These are phyloP conservation scores for Cyanodermella asteris DNA, from an alignment of 2,329 filamentous ascomycete species.

Conservation along the genomic window DNA sequence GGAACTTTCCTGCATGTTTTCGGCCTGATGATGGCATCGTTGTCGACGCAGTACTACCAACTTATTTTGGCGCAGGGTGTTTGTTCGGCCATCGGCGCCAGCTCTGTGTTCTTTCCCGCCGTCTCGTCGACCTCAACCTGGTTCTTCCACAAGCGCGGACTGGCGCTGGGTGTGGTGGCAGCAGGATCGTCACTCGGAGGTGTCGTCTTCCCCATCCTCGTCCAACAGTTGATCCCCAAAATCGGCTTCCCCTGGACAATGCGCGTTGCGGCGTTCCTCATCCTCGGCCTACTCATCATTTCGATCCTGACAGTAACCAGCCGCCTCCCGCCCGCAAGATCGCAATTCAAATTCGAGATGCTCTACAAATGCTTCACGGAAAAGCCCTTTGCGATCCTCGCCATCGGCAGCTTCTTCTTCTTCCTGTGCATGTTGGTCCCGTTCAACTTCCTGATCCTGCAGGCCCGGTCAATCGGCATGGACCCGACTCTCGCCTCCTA, in stretches of 20 bases:
- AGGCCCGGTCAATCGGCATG: constrained; percentile 28
- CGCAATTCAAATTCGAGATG: constrained; percentile 23
- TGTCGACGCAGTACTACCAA: constrained; percentile 33
- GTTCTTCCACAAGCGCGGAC: constrained; percentile 30
- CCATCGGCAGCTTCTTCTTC: constrained; percentile 30
- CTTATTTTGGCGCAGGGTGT: constrained; percentile 33
- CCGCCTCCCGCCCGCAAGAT: constrained; percentile 15
- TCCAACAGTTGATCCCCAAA: constrained; percentile 28
- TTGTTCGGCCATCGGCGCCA: constrained; percentile 29
- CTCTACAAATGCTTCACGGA: constrained; percentile 28
- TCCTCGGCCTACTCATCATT: constrained; percentile 34
- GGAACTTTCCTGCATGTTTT: constrained; percentile 34
- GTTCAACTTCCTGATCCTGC: constrained; percentile 26
- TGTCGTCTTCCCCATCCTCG: constrained; percentile 41
- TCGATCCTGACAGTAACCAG: constrained; percentile 31
- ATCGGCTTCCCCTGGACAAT: constrained; percentile 37
- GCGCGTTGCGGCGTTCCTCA: constrained; percentile 30
- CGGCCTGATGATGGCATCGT: constrained; percentile 35
- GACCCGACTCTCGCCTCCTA: constrained; percentile 25
- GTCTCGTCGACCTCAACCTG: constrained; percentile 22
- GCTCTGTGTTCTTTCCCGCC: constrained; percentile 26
- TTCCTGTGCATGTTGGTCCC: constrained; percentile 39
- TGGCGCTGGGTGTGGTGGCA: constrained; percentile 30
- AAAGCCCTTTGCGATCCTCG: constrained; percentile 21
- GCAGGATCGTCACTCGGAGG: constrained; percentile 34